These are phyloP conservation scores for Lyophyllum atratum DNA, from an alignment of 768 basidiomycete genomes.

Conservation along the genomic window DNA sequence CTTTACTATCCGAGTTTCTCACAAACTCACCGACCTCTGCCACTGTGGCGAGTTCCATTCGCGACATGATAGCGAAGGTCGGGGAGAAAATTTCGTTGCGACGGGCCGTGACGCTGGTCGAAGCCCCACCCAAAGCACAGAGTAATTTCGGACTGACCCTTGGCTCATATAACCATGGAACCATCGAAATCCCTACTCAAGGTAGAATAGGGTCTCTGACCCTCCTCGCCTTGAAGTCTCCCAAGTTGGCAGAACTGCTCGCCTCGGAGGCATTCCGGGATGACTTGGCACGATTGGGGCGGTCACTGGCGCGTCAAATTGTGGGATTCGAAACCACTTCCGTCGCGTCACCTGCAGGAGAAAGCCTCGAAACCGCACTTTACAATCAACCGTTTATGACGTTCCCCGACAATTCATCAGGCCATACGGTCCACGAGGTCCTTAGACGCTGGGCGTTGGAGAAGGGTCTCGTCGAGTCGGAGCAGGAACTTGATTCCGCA, in stretches of 20 bases:
- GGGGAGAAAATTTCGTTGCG: constrained; percentile 79
- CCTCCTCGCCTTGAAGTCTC: constrained; percentile 53
- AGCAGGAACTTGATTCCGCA: constrained; percentile 26
- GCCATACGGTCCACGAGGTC: constrained; percentile 43
- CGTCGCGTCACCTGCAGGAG: constrained; percentile 35
- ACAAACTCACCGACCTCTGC: constrained; percentile 35
- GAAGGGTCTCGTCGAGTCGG: constrained; percentile 41
- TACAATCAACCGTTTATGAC: constrained; percentile 78
- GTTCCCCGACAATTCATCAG: constrained; percentile 56
- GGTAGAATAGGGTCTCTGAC: constrained; percentile 64
- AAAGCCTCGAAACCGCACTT: constrained; percentile 51
- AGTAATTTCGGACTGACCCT: constrained; percentile 42
- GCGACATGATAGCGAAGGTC: constrained; percentile 70
- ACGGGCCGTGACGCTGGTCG: constrained; percentile 52
- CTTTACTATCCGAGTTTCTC: constrained; percentile 53
- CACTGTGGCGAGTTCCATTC: constrained; percentile 66
- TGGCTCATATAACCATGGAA: constrained; percentile 66
- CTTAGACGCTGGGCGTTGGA: constrained; percentile 57
- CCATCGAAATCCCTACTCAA: constrained; percentile 45
- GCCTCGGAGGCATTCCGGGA: constrained; percentile 48
- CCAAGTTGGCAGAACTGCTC: constrained; percentile 44
- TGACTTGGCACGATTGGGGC: constrained; percentile 66
- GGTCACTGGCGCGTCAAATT: constrained; percentile 82
- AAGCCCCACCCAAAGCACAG: constrained; percentile 38
- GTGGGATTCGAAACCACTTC: constrained; percentile 75